Evolutionary conservation across 352 stramenopile genomes (phyloP), one percentile per base, ranked within the genome.

Genomic region (Plasmopara halstedii): DNA sequence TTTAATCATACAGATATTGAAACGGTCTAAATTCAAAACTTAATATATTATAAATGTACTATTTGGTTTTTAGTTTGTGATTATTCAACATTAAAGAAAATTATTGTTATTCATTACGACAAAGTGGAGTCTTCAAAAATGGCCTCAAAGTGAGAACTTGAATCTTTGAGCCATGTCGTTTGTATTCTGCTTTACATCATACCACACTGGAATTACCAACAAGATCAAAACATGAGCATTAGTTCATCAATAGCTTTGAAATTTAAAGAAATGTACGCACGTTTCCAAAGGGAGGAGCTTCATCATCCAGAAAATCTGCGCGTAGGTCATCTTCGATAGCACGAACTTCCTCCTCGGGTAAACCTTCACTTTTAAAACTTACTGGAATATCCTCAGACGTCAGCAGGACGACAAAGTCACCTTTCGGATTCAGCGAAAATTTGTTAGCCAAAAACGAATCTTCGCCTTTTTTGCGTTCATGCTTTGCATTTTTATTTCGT

Each of bases 371-470:
- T 49, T 70, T 73, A 25, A 73, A 76, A 58, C 73, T 83, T 37
- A 88, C 76, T 6, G 73, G 70, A 34, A 83, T 59, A n/a, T 76
- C 76, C 13, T 91, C 80, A 11, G 62, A 48, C 29, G 71, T 85
- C 37, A 68, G 26, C 8, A 91, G 50, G 50, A 88, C 58, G 17
- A 73, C 74, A 31, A 82, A 84, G 46, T 91, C 80, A 27, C 74
- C 80, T 6, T 65, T 70, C 17, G 60, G 49, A 48, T 87, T 82
- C 40, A 86, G 64, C 34, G 77, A 87, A 42, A 86, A 87, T 62
- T 88, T 88, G 43, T 76, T 88, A 9, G 79, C 73, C 21, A 86
- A 41, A 56, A 88, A 91, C 14, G 73, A 85, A 34, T 87, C 77
- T 54, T 86, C 77, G 47, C 75, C 60, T 38, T 71, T 67, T 41